These are phyloP conservation scores for Tolypocladium album DNA, from an alignment of 2,329 filamentous ascomycete genomes.

Conservation along the genomic window DNA sequence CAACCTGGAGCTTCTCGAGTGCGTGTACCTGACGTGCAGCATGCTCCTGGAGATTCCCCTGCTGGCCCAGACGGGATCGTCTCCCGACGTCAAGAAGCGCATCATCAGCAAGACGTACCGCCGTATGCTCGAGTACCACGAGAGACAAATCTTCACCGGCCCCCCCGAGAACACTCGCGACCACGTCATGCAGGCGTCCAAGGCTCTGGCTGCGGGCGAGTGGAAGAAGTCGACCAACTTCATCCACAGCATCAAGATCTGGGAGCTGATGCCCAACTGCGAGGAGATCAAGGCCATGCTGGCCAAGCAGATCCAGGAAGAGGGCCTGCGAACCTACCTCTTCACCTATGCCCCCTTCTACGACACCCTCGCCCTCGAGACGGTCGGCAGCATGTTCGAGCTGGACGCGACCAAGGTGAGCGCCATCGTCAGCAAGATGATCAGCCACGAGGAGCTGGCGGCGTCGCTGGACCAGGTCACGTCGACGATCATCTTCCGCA, in stretches of 20 bases:
- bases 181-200: slow-evolving; percentile 98
- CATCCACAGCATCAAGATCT: slow-evolving; percentile 98
- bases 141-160: slow-evolving; percentile 97
- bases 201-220: slow-evolving; percentile 90
- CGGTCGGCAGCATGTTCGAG: slow-evolving; percentile 90
- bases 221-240: slow-evolving; percentile 95
- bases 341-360: slow-evolving; percentile 99
- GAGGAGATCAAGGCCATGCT: slow-evolving; percentile 97
- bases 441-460: slow-evolving; percentile 94
- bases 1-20: slow-evolving; percentile 95
- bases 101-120: slow-evolving; percentile 99
- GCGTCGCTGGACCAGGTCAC: slow-evolving; percentile 97
- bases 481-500: slow-evolving; percentile 95
- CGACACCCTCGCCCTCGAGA: slow-evolving; percentile 82
- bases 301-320: slow-evolving; percentile 95
- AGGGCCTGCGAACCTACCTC: slow-evolving; percentile 93
- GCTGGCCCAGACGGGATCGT: slow-evolving; percentile 90
- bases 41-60: slow-evolving; percentile 98
- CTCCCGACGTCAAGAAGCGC: slow-evolving; percentile 92
- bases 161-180: slow-evolving; percentile 98
- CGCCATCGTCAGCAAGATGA: slow-evolving; percentile 98
- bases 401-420: slow-evolving; percentile 81
- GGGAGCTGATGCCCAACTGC: slow-evolving; percentile 90
- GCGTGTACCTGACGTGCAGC: slow-evolving; percentile 96
- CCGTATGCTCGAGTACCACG: slow-evolving; percentile 98